Evolutionary conservation across 1,139 yeast species (phyloP).

Genomic region (Taphrina confusa): DNA sequence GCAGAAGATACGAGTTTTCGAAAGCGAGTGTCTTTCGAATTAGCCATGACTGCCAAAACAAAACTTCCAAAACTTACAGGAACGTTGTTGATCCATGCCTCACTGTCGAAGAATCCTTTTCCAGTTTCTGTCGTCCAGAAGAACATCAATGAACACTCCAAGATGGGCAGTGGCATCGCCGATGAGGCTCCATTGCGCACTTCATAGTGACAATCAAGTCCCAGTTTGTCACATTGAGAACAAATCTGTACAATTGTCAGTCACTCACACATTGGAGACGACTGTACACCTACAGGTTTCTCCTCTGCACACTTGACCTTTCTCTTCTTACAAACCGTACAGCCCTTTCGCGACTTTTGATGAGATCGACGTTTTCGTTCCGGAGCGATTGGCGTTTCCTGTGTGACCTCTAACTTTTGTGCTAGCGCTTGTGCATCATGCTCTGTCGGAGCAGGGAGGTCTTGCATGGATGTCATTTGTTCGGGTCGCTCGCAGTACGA

Average conservation of each 20-base stretch:
- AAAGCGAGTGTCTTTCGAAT: conserved; percentile 11
- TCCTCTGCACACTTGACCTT: conserved; percentile 55
- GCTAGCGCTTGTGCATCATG: conserved; percentile 14
- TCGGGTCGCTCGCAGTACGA: conserved; percentile 18
- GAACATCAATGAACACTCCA: conserved; percentile 29
- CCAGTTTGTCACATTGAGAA: conserved; percentile 26
- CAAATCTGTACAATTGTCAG: conserved; percentile 7
- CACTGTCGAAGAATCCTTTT: conserved; percentile 5
- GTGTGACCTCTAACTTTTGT: conserved; percentile 5
- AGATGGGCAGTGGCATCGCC: conserved; percentile 23
- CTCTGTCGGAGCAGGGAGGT: conserved; percentile 12
- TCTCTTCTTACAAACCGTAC: conserved; percentile 52
- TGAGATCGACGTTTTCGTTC: conserved; percentile 40
- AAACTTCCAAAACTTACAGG: neutral
- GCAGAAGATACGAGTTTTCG: conserved; percentile 23
- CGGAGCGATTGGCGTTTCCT: conserved; percentile 7
- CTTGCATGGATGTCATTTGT: conserved; percentile 8
- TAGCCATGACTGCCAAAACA: neutral
- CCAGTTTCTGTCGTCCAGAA: conserved; percentile 24
- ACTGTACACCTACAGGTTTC: conserved; percentile 44
- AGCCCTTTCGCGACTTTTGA: conserved; percentile 46
- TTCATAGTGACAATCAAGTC: conserved; percentile 22
- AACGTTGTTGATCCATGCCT: conserved; percentile 21
- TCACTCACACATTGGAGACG: neutral
- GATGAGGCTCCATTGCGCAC: conserved; percentile 15